Evolutionary conservation across 2,329 filamentous ascomycete genomes (phyloP).

Genomic region (Fusarium napiforme): DNA sequence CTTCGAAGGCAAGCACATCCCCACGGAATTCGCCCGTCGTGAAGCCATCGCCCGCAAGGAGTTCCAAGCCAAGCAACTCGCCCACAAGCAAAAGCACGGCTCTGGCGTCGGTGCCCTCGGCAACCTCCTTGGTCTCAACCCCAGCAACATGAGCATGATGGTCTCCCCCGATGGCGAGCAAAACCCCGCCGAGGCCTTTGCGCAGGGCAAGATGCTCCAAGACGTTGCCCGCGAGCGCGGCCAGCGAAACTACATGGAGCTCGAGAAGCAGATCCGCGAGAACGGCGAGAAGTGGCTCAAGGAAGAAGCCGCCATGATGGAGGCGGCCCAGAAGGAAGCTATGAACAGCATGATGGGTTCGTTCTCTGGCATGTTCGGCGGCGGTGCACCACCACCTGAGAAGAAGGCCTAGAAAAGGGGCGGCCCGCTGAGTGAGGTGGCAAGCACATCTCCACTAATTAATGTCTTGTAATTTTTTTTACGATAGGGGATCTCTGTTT

Average conservation of each 20-base stretch:
- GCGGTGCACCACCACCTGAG: constrained; percentile 29
- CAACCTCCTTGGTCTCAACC: constrained; percentile 81
- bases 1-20: constrained; percentile 89
- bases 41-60: constrained; percentile 87
- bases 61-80: constrained; percentile 81
- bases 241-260: constrained; percentile 85
- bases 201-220: constrained; percentile 96
- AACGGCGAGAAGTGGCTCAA: constrained; percentile 96
- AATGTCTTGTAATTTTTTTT: constrained; percentile 45
- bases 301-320: constrained; percentile 88
- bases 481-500: constrained; percentile 11
- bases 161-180: constrained; percentile 73
- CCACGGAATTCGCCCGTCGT: constrained; percentile 86
- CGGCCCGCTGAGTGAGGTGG: constrained; percentile 10
- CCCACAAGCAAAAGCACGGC: constrained; percentile 67
- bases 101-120: constrained; percentile 76
- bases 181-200: constrained; percentile 78
- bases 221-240: constrained; percentile 94
- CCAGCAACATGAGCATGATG: constrained; percentile 71
- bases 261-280: constrained; percentile 91
- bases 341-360: constrained; percentile 92
- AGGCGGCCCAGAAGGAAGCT: constrained; percentile 88
- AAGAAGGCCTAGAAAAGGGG: constrained; percentile 38
- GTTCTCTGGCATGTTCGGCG: constrained; percentile 57
- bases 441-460: constrained; percentile 47